Evolutionary conservation across 768 basidiomycete species (phyloP), one percentile per base, ranked within the genome.

Genomic region (Hygrophorus russula): DNA sequence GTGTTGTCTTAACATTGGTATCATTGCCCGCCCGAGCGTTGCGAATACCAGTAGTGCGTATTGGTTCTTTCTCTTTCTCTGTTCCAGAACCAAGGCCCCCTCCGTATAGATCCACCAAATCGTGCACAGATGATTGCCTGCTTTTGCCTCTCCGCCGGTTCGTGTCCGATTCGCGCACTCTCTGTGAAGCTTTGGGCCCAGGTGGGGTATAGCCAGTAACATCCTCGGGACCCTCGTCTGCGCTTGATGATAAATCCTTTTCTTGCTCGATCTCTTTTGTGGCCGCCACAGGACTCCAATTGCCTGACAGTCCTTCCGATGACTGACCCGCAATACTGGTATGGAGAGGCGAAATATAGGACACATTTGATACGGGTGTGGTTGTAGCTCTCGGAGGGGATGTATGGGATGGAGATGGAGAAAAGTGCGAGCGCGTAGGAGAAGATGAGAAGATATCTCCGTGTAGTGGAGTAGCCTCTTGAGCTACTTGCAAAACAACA

Each of bases 51-150:
- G 30, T 44, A 51, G 5, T 41, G 20, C n/a, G 19, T 19, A 18
- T 4, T 46, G 28, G 37, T 47, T 42, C 42, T 50, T 66, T 71
- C 49, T 75, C 71, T 51, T 69, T 73, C 17, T 55, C 56, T 48
- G 58, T 15, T 45, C 31, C 17, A 5, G 63, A 38, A 52, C 46
- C 49, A 46, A 66, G 47, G 11, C 70, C 68, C 5, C 82, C 82
- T 33, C 83, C 83, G 69, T 81, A 88, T 20, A 89, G 58, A 56
- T 83, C 82, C 20, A 89, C 82, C 44, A 89, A 56, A 53, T 90
- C 82, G 53, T 91, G 85, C 17, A 89, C 85, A 10, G 88, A 89
- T 53, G 77, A 81, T 64, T 89, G 84, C 49, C 86, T 64, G 32
- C 73, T 67, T 51, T 76, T 77, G n/a, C 39, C 36, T 14, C 32